A percentile compares a stretch with the other conserved stretches of the same genome.
Evolutionary conservation across 73 alveolate genomes (phyloP).

Genomic region (Symbiodinium natans): DNA sequence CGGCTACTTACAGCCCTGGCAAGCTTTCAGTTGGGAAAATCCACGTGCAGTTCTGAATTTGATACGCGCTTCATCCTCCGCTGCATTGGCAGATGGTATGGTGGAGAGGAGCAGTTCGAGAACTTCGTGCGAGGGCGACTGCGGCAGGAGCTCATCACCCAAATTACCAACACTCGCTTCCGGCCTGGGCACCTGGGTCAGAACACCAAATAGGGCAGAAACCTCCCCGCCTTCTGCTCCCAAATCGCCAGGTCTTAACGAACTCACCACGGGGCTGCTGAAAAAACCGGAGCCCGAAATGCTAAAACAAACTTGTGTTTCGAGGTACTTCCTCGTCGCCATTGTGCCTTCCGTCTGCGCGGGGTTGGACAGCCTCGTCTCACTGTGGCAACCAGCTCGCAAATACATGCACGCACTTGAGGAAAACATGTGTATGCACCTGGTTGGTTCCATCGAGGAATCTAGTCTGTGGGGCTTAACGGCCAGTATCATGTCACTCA

Average conservation of each 20-base stretch:
- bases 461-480: too few species aligned
- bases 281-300: not conserved
- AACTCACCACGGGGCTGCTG: too few species aligned
- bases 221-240: too few species aligned
- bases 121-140: not conserved
- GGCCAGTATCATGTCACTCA: too few species aligned
- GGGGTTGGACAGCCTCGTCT: not conserved
- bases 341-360: not conserved
- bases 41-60: not conserved
- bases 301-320: too few species aligned
- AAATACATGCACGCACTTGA: too few species aligned
- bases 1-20: not conserved
- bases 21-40: not conserved
- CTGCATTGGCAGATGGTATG: not conserved
- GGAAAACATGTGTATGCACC: too few species aligned
- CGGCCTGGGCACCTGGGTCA: not conserved
- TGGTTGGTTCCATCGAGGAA: too few species aligned
- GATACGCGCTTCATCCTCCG: not conserved
- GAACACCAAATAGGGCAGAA: too few species aligned
- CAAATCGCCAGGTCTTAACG: too few species aligned
- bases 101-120: not conserved
- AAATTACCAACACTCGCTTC: not conserved
- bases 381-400: not conserved
- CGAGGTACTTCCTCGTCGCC: not conserved
- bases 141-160: not conserved